Evolutionary conservation across 2,329 filamentous ascomycete species (phyloP).

Genomic region (Pseudogymnoascus verrucosus): DNA sequence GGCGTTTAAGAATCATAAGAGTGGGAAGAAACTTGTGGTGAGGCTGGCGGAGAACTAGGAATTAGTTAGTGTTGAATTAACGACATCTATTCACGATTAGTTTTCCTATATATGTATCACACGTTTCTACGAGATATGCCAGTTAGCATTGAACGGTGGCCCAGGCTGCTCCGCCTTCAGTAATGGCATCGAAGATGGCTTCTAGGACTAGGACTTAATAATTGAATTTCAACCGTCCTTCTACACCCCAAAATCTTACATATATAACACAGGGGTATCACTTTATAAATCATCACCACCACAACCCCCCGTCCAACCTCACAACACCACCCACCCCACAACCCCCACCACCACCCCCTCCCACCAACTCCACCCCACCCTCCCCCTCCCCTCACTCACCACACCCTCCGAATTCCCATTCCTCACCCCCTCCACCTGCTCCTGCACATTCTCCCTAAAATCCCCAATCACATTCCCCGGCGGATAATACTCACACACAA

Average conservation of each 20-base stretch:
- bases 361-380: no score
- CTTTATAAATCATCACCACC: neutral
- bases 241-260: neutral
- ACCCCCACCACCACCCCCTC: no score
- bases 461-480: constrained; percentile 52
- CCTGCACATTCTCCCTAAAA: constrained; percentile 40
- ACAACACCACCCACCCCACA: no score
- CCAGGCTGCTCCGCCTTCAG: neutral
- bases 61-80: neutral
- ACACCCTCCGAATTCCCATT: constrained; percentile 5
- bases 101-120: neutral
- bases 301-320: neutral
- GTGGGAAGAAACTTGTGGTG: constrained; percentile 19
- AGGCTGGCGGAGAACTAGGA: constrained; percentile 12
- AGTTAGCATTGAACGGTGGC: neutral
- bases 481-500: constrained; percentile 65
- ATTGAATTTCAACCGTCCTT: neutral
- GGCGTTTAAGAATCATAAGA: constrained; percentile 14
- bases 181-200: no score
- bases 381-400: neutral
- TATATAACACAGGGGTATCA: neutral
- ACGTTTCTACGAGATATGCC: neutral
- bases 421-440: constrained; percentile 25
- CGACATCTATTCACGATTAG: neutral
- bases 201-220: neutral